A percentile compares a stretch with the other conserved stretches of the same genome.
Conservation (phyloP, 306 rosid species). For the Rubus parviflorus region DNA sequence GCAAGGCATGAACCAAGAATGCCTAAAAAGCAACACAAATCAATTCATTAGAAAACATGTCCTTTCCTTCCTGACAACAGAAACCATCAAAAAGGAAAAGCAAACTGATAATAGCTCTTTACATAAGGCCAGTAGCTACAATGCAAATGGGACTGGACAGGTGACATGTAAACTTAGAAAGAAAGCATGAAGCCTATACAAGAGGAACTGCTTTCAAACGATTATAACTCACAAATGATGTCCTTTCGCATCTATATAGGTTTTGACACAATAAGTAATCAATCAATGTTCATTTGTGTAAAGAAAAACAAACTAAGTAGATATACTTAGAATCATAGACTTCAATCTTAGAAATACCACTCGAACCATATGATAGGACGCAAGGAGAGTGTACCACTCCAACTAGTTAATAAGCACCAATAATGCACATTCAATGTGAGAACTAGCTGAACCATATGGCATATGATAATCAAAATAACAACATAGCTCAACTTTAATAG, state of each 20-base stretch:
- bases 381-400: neutral
- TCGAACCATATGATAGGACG: neutral
- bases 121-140: neutral
- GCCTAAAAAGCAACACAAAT: slow-evolving; percentile 47
- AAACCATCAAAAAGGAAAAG: neutral
- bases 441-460: neutral
- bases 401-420: neutral
- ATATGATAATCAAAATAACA: neutral
- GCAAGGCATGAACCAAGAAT: slow-evolving; percentile 81
- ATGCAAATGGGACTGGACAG: neutral
- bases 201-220: neutral
- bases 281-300: neutral
- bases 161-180: neutral
- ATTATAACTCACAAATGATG: neutral
- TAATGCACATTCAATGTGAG: neutral
- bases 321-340: neutral
- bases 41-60: slow-evolving; percentile 10
- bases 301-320: neutral
- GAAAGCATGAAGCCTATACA: neutral
- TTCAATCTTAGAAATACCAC: neutral
- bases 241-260: neutral
- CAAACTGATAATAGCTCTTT: neutral
- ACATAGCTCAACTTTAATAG: neutral
- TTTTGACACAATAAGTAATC: neutral
- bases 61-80: neutral